Conservation (phyloP, 169 alveolate species). For the Perkinsus olseni region DNA sequence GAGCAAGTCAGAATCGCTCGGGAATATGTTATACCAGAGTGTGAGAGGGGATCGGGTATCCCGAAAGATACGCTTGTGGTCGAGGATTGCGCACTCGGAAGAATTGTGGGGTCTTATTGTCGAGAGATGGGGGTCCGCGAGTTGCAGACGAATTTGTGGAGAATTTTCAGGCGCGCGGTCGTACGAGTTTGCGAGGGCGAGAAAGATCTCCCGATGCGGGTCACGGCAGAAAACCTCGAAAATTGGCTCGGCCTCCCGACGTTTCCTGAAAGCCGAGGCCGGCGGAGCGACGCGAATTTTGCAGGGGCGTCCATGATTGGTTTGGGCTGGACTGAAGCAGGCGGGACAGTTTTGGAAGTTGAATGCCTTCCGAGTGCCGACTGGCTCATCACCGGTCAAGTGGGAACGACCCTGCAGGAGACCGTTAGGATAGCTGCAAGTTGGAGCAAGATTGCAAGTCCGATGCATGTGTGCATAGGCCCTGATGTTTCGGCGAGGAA, state of each 20-base stretch:
- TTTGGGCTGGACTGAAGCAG: background rate
- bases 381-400: background rate
- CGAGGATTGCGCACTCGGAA: background rate
- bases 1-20: constrained; percentile 44
- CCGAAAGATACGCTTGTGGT: background rate
- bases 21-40: background rate
- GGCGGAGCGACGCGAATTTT: background rate
- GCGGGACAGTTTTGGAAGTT: background rate
- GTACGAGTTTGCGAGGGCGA: background rate
- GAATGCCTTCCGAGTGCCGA: background rate
- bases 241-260: background rate
- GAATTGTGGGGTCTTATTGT: background rate
- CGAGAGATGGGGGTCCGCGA: background rate
- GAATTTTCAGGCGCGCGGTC: constrained; percentile 1
- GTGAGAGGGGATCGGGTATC: background rate
- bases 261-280: background rate
- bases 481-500: background rate
- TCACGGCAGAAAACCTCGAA: background rate
- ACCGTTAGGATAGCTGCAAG: background rate
- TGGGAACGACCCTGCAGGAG: background rate
- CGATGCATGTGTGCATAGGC: background rate
- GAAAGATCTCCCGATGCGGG: background rate
- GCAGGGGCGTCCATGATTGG: background rate
- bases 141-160: background rate
- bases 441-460: background rate